Evolutionary conservation across 768 basidiomycete species (phyloP).

Genomic region (Lentinula guzmanii): DNA sequence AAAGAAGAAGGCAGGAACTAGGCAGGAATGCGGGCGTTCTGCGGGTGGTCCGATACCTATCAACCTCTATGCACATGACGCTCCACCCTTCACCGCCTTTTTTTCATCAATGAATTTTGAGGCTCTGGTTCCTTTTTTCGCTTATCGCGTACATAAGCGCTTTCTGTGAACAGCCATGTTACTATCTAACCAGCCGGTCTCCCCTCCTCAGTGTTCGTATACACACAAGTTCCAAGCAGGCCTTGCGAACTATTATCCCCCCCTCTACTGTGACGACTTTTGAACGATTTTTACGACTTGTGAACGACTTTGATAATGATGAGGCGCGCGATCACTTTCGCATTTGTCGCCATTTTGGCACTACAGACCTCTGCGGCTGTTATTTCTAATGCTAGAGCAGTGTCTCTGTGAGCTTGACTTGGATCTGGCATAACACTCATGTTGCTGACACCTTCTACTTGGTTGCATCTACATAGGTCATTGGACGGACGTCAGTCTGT

Average conservation of each 20-base stretch:
- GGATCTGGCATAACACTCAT: too few species aligned
- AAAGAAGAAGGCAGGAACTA: neutral
- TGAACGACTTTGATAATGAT: neutral
- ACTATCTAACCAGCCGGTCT: neutral
- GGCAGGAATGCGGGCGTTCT: neutral
- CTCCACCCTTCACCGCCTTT: neutral
- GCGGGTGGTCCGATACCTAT: neutral
- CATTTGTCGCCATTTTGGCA: neutral
- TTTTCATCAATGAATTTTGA: neutral
- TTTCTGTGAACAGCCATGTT: neutral
- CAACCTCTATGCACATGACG: neutral
- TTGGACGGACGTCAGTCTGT: neutral
- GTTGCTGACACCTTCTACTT: too few species aligned
- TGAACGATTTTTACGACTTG: neutral
- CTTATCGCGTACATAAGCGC: neutral
- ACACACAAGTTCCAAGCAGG: neutral
- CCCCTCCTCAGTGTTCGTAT: neutral
- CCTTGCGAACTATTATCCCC: neutral
- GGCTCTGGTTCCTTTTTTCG: neutral
- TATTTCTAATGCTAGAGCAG: neutral
- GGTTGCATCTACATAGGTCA: neutral
- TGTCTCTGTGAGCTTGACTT: neutral
- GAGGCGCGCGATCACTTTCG: neutral
- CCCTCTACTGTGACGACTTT: neutral
- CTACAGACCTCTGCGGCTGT: neutral